Conservation (phyloP, 768 basidiomycete species). For the Pleurotus salmoneostramineus region DNA sequence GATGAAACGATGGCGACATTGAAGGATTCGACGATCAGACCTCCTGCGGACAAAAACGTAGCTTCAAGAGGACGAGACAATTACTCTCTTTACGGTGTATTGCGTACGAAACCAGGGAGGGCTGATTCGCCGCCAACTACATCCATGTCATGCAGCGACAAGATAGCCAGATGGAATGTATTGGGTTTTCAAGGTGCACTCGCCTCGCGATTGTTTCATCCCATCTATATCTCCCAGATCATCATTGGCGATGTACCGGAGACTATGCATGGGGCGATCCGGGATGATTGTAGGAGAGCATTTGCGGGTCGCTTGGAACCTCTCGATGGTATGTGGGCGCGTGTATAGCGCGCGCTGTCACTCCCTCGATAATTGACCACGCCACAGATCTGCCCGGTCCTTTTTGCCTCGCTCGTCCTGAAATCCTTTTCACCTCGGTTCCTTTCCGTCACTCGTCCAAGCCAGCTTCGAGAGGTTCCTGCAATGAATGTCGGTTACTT, state of each 20-base stretch:
- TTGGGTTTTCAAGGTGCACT: conserved; percentile 87
- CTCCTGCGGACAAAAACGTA: conserved; percentile 26
- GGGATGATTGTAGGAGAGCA: conserved; percentile 65
- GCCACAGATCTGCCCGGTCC: conserved; percentile 39
- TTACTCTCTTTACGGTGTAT: conserved; percentile 67
- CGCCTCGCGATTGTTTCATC: conserved; percentile 46
- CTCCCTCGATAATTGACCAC: neutral
- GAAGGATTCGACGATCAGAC: conserved; percentile 46
- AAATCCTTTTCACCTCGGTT: conserved; percentile 53
- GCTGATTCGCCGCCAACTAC: conserved; percentile 81
- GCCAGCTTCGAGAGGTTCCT: conserved; percentile 36
- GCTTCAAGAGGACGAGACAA: conserved; percentile 77
- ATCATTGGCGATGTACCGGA: conserved; percentile 69
- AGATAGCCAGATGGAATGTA: conserved; percentile 84
- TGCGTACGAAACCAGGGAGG: conserved; percentile 93
- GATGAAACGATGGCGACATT: conserved; percentile 67
- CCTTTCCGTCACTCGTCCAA: conserved; percentile 50
- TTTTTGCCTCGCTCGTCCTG: conserved; percentile 47
- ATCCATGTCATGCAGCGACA: conserved; percentile 94
- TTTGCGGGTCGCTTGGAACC: conserved; percentile 52
- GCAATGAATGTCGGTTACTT: conserved; percentile 60
- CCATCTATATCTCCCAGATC: conserved; percentile 62
- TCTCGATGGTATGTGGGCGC: conserved; percentile 33
- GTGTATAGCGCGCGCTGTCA: neutral
- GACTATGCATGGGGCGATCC: conserved; percentile 33